A percentile compares a stretch with the other conserved stretches of the same genome.
Conservation (phyloP, 2,329 filamentous ascomycete species). For the Proliferodiscus dingleyae region DNA sequence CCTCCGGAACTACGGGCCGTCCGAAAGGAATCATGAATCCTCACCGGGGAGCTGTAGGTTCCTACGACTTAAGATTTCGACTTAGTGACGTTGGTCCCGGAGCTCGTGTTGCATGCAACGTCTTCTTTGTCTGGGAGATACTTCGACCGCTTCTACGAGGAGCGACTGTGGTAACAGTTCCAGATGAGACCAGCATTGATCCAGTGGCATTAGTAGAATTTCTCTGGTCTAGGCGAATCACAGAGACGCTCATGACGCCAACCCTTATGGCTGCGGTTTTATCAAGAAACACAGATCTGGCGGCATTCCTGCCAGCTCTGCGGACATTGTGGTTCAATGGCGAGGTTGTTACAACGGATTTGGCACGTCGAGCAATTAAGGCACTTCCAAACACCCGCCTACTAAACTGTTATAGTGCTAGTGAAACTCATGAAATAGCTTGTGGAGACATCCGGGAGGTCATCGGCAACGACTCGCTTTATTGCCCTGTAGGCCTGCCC, state of each 20-base stretch:
- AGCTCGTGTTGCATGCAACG: constrained; percentile 80
- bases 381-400: constrained; percentile 65
- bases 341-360: constrained; percentile 75
- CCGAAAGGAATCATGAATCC: constrained; percentile 84
- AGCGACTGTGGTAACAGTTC: constrained; percentile 69
- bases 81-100: constrained; percentile 65
- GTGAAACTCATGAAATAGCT: constrained; percentile 59
- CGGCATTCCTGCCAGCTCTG: constrained; percentile 57
- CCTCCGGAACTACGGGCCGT: constrained; percentile 74
- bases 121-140: constrained; percentile 85
- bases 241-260: constrained; percentile 79
- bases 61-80: constrained; percentile 67
- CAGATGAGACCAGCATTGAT: constrained; percentile 74
- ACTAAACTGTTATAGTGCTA: constrained; percentile 77
- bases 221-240: constrained; percentile 60
- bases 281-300: constrained; percentile 62
- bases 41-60: constrained; percentile 67
- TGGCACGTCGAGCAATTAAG: constrained; percentile 56
- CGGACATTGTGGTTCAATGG: constrained; percentile 75
- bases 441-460: constrained; percentile 70
- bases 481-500: constrained; percentile 70
- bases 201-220: constrained; percentile 68
- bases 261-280: constrained; percentile 72
- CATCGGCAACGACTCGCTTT: constrained; percentile 56
- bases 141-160: constrained; percentile 70